Evolutionary conservation across 768 basidiomycete species (phyloP).

Genomic region (Amanita pseudoporphyria): DNA sequence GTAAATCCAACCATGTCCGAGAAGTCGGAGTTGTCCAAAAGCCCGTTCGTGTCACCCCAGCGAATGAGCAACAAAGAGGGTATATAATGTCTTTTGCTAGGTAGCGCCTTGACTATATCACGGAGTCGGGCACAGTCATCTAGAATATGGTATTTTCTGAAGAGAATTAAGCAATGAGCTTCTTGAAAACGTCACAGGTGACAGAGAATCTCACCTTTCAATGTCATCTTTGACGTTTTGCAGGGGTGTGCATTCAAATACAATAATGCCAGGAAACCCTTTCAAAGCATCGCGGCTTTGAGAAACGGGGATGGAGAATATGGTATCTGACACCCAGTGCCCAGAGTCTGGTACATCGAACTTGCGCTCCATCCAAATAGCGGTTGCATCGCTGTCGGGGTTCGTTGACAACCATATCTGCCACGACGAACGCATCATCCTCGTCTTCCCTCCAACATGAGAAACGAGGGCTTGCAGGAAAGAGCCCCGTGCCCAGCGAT

Average conservation of each 20-base stretch:
- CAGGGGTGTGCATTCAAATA: slow-evolving; percentile 70
- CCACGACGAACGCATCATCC: slow-evolving; percentile 36
- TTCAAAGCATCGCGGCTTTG: slow-evolving; percentile 13
- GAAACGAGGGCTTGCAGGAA: slow-evolving; percentile 44
- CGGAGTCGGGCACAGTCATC: slow-evolving; percentile 68
- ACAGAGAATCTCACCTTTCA: slow-evolving; percentile 40
- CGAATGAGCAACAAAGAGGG: slow-evolving; percentile 53
- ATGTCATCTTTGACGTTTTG: slow-evolving; percentile 54
- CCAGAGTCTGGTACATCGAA: slow-evolving; percentile 62
- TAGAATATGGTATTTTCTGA: slow-evolving; percentile 59
- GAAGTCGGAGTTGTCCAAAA: slow-evolving; percentile 37
- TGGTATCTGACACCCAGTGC: slow-evolving; percentile 44
- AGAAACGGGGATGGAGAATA: slow-evolving; percentile 52
- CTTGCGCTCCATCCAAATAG: slow-evolving; percentile 74
- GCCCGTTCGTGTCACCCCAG: slow-evolving; percentile 43
- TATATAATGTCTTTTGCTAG: slow-evolving; percentile 44
- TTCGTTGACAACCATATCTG: slow-evolving; percentile 69
- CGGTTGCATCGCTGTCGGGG: slow-evolving; percentile 61
- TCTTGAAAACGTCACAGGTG: background rate
- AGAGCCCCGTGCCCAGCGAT: slow-evolving; percentile 66
- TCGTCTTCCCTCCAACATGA: slow-evolving; percentile 24
- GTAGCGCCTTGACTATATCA: slow-evolving; percentile 48
- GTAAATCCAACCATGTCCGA: slow-evolving; percentile 43
- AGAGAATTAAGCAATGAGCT: slow-evolving; percentile 1
- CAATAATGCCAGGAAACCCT: slow-evolving; percentile 50